These are phyloP conservation scores for Oryza punctata DNA, from an alignment of 176 grass and related monocot genomes.

Conservation along the genomic window DNA sequence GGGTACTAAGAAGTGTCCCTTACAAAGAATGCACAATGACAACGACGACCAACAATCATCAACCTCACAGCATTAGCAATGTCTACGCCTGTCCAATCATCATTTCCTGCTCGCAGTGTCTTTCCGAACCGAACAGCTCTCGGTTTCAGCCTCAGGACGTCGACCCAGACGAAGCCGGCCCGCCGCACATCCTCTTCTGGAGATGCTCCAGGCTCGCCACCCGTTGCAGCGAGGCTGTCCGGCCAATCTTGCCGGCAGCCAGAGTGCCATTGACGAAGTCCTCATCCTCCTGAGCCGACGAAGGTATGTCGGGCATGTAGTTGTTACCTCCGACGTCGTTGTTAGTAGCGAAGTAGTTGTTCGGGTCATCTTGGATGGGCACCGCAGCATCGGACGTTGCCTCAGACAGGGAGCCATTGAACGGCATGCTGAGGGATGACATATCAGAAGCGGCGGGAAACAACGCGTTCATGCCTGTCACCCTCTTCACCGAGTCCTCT, in stretches of 20 bases:
- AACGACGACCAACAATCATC: conserved; percentile 6
- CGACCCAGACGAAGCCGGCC: conserved; percentile 48
- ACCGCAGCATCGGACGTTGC: conserved; percentile 49
- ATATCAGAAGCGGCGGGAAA: conserved; percentile 49
- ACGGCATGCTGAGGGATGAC: conserved; percentile 61
- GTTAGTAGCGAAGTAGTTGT: conserved; percentile 45
- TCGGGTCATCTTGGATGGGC: conserved; percentile 56
- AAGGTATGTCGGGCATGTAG: conserved; percentile 46
- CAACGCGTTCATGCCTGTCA: conserved; percentile 55
- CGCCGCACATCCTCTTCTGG: conserved; percentile 73
- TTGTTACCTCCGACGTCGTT: conserved; percentile 28
- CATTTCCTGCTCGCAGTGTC: conserved; percentile 25
- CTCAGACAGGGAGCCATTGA: conserved; percentile 58
- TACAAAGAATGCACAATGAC: conserved; percentile 20
- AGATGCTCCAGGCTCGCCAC: conserved; percentile 77
- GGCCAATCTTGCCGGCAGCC: conserved; percentile 45
- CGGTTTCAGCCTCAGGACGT: conserved; percentile 24
- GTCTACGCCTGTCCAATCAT: conserved; percentile 4
- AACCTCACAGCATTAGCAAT: conserved; percentile 24
- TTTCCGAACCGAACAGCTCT: not conserved
- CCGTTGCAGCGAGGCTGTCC: conserved; percentile 51
- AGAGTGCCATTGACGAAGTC: conserved; percentile 32
- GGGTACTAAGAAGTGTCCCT: not conserved
- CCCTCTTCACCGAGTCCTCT: conserved; percentile 79
- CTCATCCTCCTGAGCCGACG: conserved; percentile 27